Evolutionary conservation across 164 flowering plant species (phyloP).

Genomic region (Macadamia tetraphylla): DNA sequence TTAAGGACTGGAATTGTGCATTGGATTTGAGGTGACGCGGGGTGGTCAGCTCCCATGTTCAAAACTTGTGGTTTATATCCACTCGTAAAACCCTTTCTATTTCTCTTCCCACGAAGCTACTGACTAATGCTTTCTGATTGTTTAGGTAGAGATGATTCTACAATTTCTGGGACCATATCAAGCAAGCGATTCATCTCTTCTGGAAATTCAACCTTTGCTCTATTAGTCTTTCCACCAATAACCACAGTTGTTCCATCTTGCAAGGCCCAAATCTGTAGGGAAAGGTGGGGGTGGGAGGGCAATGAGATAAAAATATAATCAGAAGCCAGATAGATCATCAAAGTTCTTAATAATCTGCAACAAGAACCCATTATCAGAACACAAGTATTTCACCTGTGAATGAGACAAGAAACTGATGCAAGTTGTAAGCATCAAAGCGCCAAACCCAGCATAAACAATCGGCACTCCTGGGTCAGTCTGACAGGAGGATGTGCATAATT

Average conservation of each 20-base stretch:
- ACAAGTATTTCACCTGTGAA: constrained; percentile 56
- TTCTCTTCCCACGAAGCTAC: constrained; percentile 14
- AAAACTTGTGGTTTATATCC: background rate
- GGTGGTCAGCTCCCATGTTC: background rate
- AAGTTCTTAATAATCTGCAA: background rate
- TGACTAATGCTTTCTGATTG: constrained; percentile 23
- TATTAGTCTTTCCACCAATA: constrained; percentile 85
- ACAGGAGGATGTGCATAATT: constrained; percentile 7
- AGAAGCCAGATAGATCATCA: background rate
- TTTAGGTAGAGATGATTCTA: constrained; percentile 30
- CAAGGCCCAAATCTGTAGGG: constrained; percentile 77
- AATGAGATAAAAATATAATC: background rate
- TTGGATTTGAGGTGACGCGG: too few species aligned
- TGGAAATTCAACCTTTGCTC: constrained; percentile 78
- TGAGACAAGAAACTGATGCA: constrained; percentile 90
- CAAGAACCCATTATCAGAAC: background rate
- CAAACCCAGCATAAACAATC: constrained; percentile 92
- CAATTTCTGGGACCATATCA: constrained; percentile 74
- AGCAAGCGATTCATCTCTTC: constrained; percentile 76
- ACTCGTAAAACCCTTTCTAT: background rate
- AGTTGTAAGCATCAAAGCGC: constrained; percentile 89
- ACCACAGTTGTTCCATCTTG: constrained; percentile 89
- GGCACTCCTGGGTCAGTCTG: constrained; percentile 99
- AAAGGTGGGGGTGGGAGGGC: background rate
- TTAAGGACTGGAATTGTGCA: too few species aligned